Base-by-base conservation (phyloP, 2,329 filamentous ascomycete genomes). In the Colletotrichum incanum region DNA sequence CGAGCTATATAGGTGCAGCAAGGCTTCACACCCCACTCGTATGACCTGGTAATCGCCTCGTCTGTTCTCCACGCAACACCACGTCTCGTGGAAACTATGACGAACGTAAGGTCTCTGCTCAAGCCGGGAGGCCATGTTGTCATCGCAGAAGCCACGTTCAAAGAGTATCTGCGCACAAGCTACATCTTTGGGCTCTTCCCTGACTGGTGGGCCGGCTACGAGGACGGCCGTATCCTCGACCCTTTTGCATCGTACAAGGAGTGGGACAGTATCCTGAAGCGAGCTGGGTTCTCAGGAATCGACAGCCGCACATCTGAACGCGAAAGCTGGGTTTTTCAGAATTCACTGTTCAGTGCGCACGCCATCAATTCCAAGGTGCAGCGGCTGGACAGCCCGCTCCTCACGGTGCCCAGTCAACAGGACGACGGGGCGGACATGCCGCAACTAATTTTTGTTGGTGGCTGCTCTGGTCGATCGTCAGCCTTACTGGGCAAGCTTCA, bases 81-180 rank as follows among this genome's bases (percentile, higher is more conserved):
- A 9, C 61, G 65, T 5, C 72, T 80, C 1, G 54, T 76, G 16
- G 47, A 65, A 2, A 76, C 80, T 0, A 52, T 81, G 49, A 49
- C 52, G 2, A 76, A 80, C 59, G 64, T 75, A 1, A 70, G 59
- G 16, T 70, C 69, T 66, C 72, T 83, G 9, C 76, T 84, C 1
- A 75, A 76, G 20, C 80, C 80, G 0, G 76, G 77, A 7, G 83
- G 83, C 0, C 76, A 75, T 39, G 72, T 83, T 0, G n/a, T 72
- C 2, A 18, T 74, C 18, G 34, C 39, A 4, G 68, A 74, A 16
- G 52, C 58, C 9, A 65, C 69, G 0, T n/a, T 50, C 16, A 23
- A n/a, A 3, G 50, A 64, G 20, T 28, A 62, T n/a, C 26, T 76
- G 11, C 78, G 78, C 43, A 77, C 34, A 4, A 55, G 56, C 28